A percentile compares a stretch with the other conserved stretches of the same genome.
phyloP scores from a whole-genome alignment of 108 stramenopile genomes.

The Nitzschia palea region DNA sequence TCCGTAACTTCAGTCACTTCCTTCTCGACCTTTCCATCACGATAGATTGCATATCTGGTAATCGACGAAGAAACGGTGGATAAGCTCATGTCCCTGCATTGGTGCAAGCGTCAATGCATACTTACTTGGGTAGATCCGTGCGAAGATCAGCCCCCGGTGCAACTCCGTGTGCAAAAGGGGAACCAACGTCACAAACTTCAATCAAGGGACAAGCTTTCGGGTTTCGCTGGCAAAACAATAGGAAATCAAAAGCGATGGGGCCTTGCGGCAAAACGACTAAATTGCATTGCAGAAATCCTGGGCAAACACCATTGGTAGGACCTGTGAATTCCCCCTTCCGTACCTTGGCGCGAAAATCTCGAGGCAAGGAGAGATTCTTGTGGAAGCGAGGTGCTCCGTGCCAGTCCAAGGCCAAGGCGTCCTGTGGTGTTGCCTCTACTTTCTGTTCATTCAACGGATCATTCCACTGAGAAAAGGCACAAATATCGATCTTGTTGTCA shows the following conservation, averaged over 20 bases:
- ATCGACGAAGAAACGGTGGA: not conserved
- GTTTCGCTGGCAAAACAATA: conserved; percentile 89
- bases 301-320: conserved; percentile 79
- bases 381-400: conserved; percentile 44
- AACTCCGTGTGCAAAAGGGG: conserved; percentile 34
- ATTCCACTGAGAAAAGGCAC: not conserved
- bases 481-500: conserved; percentile 35
- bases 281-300: conserved; percentile 87
- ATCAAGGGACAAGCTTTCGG: conserved; percentile 85
- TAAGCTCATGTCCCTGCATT: not conserved
- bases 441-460: not conserved
- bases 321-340: conserved; percentile 38
- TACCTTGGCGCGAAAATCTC: conserved; percentile 44
- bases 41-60: conserved; percentile 68
- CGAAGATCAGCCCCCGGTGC: conserved; percentile 62
- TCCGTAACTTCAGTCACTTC: conserved; percentile 64
- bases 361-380: conserved; percentile 19
- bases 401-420: conserved; percentile 30
- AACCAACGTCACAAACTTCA: conserved; percentile 77
- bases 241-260: conserved; percentile 77
- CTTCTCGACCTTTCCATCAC: conserved; percentile 59
- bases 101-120: not conserved
- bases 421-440: not conserved
- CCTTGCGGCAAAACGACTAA: conserved; percentile 77
- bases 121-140: conserved; percentile 71